Conservation (phyloP, 1,284 basidiomycete genomes). For the Leccinum insolens region DNA sequence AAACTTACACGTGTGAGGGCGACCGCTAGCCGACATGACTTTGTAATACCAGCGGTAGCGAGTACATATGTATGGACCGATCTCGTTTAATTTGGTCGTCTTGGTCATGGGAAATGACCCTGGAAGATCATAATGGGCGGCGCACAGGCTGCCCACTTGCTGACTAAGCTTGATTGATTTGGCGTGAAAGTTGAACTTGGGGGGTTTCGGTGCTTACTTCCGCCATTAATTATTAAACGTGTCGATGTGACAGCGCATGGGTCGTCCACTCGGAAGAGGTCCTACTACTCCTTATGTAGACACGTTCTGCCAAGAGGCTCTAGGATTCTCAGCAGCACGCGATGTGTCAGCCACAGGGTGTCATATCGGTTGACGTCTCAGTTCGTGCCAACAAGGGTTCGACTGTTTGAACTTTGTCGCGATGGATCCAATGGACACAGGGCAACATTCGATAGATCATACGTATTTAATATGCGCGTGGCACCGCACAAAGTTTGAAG, state of each 20-base stretch:
- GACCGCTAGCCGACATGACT: conserved; percentile 5
- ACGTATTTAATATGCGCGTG: conserved; percentile 9
- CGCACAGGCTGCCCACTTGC: neutral
- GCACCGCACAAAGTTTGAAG: neutral
- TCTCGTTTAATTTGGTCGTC: neutral
- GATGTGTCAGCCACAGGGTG: conserved; percentile 16
- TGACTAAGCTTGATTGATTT: neutral
- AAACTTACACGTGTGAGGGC: conserved; percentile 9
- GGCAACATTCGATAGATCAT: conserved; percentile 1
- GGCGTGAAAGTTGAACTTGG: neutral
- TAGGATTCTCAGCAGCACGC: conserved; percentile 1
- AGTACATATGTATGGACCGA: neutral
- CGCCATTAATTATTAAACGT: conserved; percentile 16
- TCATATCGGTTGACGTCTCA: conserved; percentile 8
- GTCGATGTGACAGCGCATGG: conserved; percentile 7
- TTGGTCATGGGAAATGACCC: conserved; percentile 1
- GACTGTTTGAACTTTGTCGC: neutral
- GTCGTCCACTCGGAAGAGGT: neutral
- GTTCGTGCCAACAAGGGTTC: conserved; percentile 1
- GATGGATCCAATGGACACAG: neutral
- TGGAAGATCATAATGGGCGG: neutral
- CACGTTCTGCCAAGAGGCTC: conserved; percentile 1
- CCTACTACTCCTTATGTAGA: neutral
- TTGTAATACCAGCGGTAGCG: neutral
- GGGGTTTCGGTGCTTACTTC: conserved; percentile 10